Base-by-base conservation (phyloP, 176 grass and related monocot genomes). In the Tillandsia leiboldiana region DNA sequence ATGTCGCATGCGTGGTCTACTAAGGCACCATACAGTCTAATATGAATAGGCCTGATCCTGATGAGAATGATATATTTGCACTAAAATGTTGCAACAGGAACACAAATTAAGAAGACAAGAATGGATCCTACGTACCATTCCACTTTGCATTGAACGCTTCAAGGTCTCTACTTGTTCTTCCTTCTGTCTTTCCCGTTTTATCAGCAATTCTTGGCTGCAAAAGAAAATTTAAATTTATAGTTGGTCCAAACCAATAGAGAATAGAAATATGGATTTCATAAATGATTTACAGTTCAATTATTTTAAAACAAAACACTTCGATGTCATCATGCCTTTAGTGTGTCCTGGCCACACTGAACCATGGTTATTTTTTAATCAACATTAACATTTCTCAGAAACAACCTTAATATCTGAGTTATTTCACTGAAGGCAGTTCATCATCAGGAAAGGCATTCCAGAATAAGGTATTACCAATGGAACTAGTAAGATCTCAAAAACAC, bases 121-220 rank as follows among this genome's bases (percentile, higher is more conserved):
- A 2, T 7, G 26, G 58, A 69, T 51, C 33, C 76, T 74, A 81
- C 83, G 77, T 76, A 97, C 93, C 93, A 97, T 82, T 77, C 93
- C 93, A 85, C 79, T 84, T 83, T 97, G 89, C 93, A 97, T 97
- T 13, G 93, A 90, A 17, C 86, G 77, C 74, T 92, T 97, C 48
- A 97, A 69, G 77, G 93, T 86, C 73, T 83, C 85, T 14, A 94
- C 83, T 83, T 99, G 83, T 64, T 87, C 87, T 75, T 93, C 95
- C 78, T 99, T 99, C 52, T 87, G 79, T 47, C 64, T 84, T 74
- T 99, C 95, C 77, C 87, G 89, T 77, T 90, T 90, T 66, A 69
- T 90, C 63, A 94, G 62, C 70, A 99, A 53, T 79, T 99, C 95
- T 26, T 83, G 33, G 79, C 95, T 99, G 89, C 65, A 76, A 15